These are phyloP conservation scores for Sclerotinia subarctica DNA, from an alignment of 2,329 filamentous ascomycete genomes.

Conservation along the genomic window DNA sequence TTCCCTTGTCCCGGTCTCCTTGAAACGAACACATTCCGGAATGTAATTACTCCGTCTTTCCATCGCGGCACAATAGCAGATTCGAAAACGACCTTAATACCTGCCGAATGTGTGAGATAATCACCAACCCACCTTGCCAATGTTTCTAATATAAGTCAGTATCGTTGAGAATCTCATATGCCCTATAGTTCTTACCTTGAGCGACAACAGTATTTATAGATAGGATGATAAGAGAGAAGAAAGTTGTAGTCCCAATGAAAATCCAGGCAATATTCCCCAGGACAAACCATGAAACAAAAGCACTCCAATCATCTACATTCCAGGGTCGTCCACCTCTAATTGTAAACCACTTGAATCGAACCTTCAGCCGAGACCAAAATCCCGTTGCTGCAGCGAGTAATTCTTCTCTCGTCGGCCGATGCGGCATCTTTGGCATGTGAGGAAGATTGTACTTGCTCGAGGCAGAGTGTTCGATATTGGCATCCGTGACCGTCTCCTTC, in stretches of 20 bases:
- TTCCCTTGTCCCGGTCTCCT: slow-evolving; percentile 77
- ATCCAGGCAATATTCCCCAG: slow-evolving; percentile 94
- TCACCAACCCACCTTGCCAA: slow-evolving; percentile 91
- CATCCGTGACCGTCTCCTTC: slow-evolving; percentile 22
- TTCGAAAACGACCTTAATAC: slow-evolving; percentile 92
- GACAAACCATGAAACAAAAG: slow-evolving; percentile 92
- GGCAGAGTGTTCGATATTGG: slow-evolving; percentile 28
- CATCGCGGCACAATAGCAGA: slow-evolving; percentile 96
- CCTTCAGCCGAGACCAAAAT: slow-evolving; percentile 84
- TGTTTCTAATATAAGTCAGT: slow-evolving; percentile 59
- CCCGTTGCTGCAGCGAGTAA: slow-evolving; percentile 86
- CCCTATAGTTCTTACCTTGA: slow-evolving; percentile 60
- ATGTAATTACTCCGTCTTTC: slow-evolving; percentile 91
- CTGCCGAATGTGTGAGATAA: slow-evolving; percentile 90
- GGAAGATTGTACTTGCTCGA: slow-evolving; percentile 54
- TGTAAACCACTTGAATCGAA: slow-evolving; percentile 96
- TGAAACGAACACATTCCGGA: slow-evolving; percentile 95
- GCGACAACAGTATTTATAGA: slow-evolving; percentile 95
- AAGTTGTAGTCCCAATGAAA: slow-evolving; percentile 93
- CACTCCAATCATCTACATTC: slow-evolving; percentile 94
- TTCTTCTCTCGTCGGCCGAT: slow-evolving; percentile 90
- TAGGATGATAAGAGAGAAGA: slow-evolving; percentile 87
- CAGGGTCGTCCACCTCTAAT: slow-evolving; percentile 91
- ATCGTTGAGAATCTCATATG: slow-evolving; percentile 21
- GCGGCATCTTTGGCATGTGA: slow-evolving; percentile 66